Base-by-base conservation (phyloP, 345 rosid species). In the Boechera stricta region DNA sequence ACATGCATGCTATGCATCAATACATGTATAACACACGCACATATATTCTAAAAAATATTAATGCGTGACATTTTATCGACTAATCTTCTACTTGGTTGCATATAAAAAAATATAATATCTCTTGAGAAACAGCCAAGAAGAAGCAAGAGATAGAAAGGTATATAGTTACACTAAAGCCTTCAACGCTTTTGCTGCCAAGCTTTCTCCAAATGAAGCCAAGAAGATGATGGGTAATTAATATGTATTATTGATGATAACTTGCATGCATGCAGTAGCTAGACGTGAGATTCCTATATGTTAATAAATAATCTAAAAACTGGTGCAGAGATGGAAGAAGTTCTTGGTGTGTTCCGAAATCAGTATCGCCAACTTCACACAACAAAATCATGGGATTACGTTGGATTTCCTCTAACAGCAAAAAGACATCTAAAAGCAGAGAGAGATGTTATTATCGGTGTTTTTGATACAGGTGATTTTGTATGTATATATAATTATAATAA, bases 141-240 rank as follows among this genome's bases (percentile, higher is more conserved):
- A 85, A 38, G 97, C 95, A 16, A 80, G 70, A 66, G 85, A 90
- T 47, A 88, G 92, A 67, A 79, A 85, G 5, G 85, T 88, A 35
- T 82, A 94, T 59, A 88, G 98, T 84, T 94, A 94, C 59, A 88
- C 97, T 29, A 84, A 84, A 82, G 86, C 85, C 82, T 94, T 94
- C 77, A 89, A 92, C 81, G 97, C 97, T 72, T 94, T 94, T 60
- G 98, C 97, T 13, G 97, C 97, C 18, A 92, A 86, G 79, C 85
- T 94, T 52, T 80, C 90, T 48, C 74, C 80, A 76, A 60, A 82
- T 60, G 97, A 92, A 82, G 95, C 91, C 21, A 56, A 76, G 11
- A 80, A 75, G 67, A 74, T 94, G 76, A 82, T 76, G 77, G 67
- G 98, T 94, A 58, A 1, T 35, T 35, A 0, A 35, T 35, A 35